Percentiles rank a stretch among this genome's conserved stretches.
Conservation (phyloP, 2,329 filamentous ascomycete species). For the Arthrinium puccinioides region DNA sequence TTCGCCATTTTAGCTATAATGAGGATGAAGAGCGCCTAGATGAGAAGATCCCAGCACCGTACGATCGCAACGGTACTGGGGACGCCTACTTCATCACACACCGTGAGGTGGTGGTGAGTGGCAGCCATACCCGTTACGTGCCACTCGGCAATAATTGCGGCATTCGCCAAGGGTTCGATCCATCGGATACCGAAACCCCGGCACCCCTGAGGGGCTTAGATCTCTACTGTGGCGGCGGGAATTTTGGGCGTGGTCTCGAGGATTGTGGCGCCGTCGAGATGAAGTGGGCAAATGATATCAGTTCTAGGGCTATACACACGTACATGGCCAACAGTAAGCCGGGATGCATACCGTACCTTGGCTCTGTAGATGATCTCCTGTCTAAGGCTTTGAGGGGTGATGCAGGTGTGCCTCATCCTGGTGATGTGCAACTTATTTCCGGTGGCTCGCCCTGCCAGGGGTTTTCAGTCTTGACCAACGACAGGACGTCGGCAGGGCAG, state of each 20-base stretch:
- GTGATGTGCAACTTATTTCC: slow-evolving; percentile 60
- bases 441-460: slow-evolving; percentile 74
- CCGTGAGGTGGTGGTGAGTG: slow-evolving; percentile 17
- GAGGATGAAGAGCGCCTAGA: slow-evolving; percentile 7
- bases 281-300: slow-evolving; percentile 62
- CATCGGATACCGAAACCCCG: slow-evolving; percentile 15
- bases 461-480: slow-evolving; percentile 57
- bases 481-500: slow-evolving; percentile 47
- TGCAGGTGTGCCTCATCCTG: slow-evolving; percentile 45
- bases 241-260: slow-evolving; percentile 69
- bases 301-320: slow-evolving; percentile 57
- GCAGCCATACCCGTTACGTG: slow-evolving; percentile 15
- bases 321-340: slow-evolving; percentile 59
- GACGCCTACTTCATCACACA: slow-evolving; percentile 59
- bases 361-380: slow-evolving; percentile 67
- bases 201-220: slow-evolving; percentile 52
- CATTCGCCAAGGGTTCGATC: slow-evolving; percentile 51
- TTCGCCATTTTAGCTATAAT: slow-evolving; percentile 43
- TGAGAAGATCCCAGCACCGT: slow-evolving; percentile 51
- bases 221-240: slow-evolving; percentile 72
- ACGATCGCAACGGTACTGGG: slow-evolving; percentile 56
- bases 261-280: slow-evolving; percentile 61
- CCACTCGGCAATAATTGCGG: slow-evolving; percentile 24
- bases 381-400: slow-evolving; percentile 44
- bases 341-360: slow-evolving; percentile 50